These are phyloP conservation scores for Taphrina communis DNA, from an alignment of 1,139 yeast genomes.

Conservation along the genomic window DNA sequence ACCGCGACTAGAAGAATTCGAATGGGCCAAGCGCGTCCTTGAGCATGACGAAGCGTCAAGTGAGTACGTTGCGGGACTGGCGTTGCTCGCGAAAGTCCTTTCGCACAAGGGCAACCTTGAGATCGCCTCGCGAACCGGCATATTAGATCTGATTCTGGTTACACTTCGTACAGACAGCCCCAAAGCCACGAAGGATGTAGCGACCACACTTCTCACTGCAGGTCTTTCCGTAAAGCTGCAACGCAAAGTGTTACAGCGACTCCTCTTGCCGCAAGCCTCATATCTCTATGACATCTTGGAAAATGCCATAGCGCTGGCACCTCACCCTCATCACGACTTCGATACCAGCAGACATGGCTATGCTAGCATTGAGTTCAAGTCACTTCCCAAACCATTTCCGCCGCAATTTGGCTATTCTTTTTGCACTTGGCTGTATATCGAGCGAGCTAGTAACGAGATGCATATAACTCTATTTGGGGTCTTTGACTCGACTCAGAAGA, in stretches of 20 bases:
- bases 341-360: slow-evolving; percentile 24
- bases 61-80: neutral
- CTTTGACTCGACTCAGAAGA: slow-evolving; percentile 45
- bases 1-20: neutral
- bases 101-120: neutral
- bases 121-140: neutral
- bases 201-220: neutral
- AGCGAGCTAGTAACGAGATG: slow-evolving; percentile 43
- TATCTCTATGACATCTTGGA: neutral
- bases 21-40: neutral
- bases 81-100: neutral
- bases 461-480: slow-evolving; percentile 46
- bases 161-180: neutral
- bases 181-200: neutral
- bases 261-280: neutral
- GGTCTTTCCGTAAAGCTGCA: neutral
- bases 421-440: slow-evolving; percentile 46
- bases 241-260: neutral
- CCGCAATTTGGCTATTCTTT: slow-evolving; percentile 46
- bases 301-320: slow-evolving; percentile 1
- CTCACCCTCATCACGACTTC: slow-evolving; percentile 26
- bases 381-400: slow-evolving; percentile 24
- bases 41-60: neutral
- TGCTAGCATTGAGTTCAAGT: slow-evolving; percentile 33
- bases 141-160: neutral